Percentiles rank a stretch among this genome's conserved stretches.
Conservation (phyloP, 2,329 filamentous ascomycete species). For the Davidsoniella eucalypti region DNA sequence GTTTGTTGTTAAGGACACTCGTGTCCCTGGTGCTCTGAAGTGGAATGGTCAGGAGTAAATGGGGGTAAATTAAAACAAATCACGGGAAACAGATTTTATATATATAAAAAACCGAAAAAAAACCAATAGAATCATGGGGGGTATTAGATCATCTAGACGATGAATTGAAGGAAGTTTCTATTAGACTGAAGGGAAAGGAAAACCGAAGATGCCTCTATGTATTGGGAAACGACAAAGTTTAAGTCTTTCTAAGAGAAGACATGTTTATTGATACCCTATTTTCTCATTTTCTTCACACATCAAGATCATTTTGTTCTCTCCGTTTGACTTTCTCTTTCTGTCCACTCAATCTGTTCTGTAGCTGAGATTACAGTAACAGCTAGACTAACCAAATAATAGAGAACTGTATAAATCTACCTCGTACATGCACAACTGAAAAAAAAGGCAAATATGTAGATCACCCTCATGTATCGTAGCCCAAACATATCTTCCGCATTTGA, state of each 20-base stretch:
- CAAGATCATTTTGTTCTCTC: neutral
- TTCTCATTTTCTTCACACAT: neutral
- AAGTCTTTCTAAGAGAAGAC: too few species aligned
- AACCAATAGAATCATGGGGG: neutral
- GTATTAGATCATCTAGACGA: neutral
- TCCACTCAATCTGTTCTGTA: neutral
- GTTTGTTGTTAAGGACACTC: constrained; percentile 24
- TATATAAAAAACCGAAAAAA: neutral
- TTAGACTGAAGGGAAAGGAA: neutral
- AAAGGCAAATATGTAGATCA: too few species aligned
- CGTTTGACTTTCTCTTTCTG: neutral
- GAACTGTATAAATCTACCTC: neutral
- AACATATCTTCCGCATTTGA: too few species aligned
- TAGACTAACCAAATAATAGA: neutral
- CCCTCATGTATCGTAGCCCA: too few species aligned
- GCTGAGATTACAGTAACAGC: too few species aligned
- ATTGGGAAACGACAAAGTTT: neutral
- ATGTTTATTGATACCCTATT: too few species aligned
- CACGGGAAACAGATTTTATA: neutral
- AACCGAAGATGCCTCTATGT: neutral
- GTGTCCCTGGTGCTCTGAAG: constrained; percentile 13
- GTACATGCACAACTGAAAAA: too few species aligned
- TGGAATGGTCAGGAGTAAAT: constrained; percentile 10
- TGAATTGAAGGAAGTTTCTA: neutral
- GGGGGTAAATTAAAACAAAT: neutral